Evolutionary conservation across 768 basidiomycete genomes (phyloP).

Genomic region (Pleurotus sapidus): DNA sequence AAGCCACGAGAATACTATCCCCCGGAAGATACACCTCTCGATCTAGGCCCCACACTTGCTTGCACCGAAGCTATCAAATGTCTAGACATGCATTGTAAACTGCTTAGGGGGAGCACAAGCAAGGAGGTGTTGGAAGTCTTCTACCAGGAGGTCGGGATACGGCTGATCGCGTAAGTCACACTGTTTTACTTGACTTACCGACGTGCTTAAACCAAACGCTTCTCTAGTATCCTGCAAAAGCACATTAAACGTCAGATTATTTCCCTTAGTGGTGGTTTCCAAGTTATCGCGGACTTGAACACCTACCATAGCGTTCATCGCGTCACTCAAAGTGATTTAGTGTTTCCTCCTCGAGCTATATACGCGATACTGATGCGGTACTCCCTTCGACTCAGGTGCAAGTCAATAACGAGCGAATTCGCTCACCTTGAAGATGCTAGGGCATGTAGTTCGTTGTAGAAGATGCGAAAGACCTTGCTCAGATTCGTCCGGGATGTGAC

Average conservation of each 20-base stretch:
- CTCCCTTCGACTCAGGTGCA: constrained; percentile 46
- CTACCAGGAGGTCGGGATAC: constrained; percentile 94
- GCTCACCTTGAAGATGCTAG: constrained; percentile 96
- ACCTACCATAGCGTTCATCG: constrained; percentile 88
- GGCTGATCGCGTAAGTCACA: constrained; percentile 69
- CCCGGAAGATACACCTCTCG: constrained; percentile 71
- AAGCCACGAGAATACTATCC: constrained; percentile 90
- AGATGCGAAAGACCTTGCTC: constrained; percentile 94
- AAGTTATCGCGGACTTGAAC: constrained; percentile 95
- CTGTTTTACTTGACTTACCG: background rate
- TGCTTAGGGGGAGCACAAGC: constrained; percentile 90
- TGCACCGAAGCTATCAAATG: constrained; percentile 90
- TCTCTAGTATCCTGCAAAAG: constrained; percentile 84
- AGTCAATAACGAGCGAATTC: constrained; percentile 83
- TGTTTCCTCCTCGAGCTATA: background rate
- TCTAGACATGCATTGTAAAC: constrained; percentile 85
- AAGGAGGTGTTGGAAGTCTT: constrained; percentile 98
- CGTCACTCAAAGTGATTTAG: constrained; percentile 68
- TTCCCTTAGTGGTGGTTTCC: constrained; percentile 90
- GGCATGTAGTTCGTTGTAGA: constrained; percentile 95
- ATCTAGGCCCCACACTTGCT: constrained; percentile 82
- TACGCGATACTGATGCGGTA: background rate
- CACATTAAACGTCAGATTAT: constrained; percentile 98
- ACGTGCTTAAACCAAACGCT: background rate
- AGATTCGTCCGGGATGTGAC: constrained; percentile 96